Base-by-base conservation (phyloP, 306 rosid species). In the Oxytropis ochrocephala region DNA sequence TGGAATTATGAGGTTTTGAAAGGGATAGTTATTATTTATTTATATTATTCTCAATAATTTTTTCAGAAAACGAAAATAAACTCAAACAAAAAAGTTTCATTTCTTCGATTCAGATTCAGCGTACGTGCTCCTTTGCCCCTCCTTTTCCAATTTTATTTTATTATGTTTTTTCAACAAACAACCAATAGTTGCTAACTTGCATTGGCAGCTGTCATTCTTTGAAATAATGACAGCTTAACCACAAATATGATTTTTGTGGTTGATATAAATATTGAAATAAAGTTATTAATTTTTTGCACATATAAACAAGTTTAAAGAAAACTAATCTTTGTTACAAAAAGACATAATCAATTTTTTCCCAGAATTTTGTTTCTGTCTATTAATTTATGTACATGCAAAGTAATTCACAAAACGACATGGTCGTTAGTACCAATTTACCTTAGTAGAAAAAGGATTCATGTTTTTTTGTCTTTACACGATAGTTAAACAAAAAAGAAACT, bases 191-290 rank as follows among this genome's bases (percentile, higher is more conserved):
- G 33, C 30, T 57, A 12, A 30, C 57, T 14, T 30, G 33, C 30
- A 43, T 7, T 10, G 19, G 49, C 67, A 57, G 4, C 24, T 70
- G 67, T 56, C 75, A 57, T 70, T 18, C 58, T 44, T 32, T 46
- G 24, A 71, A 57, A 42, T 39, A 55, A 69, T 54, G 75, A 69
- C 75, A 69, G 65, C 49, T 58, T 58, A 71, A 58, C 58, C 13
- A 57, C 17, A 47, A 65, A 57, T 42, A 4, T 30, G 18, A 11
- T 11, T 42, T 69, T 54, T 27, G 12, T 16, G 48, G 39, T 32
- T 30, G 14, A 32, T 16, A 70, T 4, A 38, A 55, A 10, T 70
- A 8, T 47, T 19, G 12, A 72, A 24, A 59, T 59, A 47, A 72
- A 72, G 12, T 5, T 18, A 4, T 44, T 41, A 21, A 38, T 24